Evolutionary conservation across 148 eudicot species (phyloP).

Genomic region (Euryodendron excelsum): DNA sequence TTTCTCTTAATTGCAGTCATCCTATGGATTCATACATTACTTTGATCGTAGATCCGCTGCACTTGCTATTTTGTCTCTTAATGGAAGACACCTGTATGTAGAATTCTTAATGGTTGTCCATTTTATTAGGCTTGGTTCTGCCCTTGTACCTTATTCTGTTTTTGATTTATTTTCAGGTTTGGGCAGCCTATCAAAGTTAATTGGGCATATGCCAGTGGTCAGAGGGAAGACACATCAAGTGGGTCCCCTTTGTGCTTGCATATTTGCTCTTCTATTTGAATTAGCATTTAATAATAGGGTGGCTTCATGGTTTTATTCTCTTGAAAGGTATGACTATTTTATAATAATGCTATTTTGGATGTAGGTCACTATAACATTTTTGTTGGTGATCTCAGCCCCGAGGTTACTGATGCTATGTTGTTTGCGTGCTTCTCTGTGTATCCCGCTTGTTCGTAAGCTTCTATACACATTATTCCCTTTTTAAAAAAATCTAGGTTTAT

Average conservation of each 20-base stretch:
- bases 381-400: slow-evolving; percentile 98
- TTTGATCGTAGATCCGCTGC: slow-evolving; percentile 89
- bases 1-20: slow-evolving; percentile 65
- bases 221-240: slow-evolving; percentile 97
- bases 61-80: slow-evolving; percentile 78
- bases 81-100: slow-evolving; percentile 95
- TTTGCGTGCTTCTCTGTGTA: slow-evolving; percentile 89
- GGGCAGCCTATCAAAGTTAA: slow-evolving; percentile 99
- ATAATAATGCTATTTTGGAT: neutral
- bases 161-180: slow-evolving; percentile 51
- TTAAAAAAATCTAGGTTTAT: neutral
- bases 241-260: slow-evolving; percentile 29
- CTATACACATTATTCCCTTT: slow-evolving; percentile 10
- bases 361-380: slow-evolving; percentile 88
- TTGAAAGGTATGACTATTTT: slow-evolving; percentile 3
- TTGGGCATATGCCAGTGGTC: slow-evolving; percentile 96
- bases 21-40: slow-evolving; percentile 95
- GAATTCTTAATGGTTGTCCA: slow-evolving; percentile 2
- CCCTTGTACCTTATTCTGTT: slow-evolving; percentile 12
- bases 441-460: slow-evolving; percentile 92
- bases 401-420: slow-evolving; percentile 95
- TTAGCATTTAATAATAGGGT: neutral
- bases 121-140: slow-evolving; percentile 5
- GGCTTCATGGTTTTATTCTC: neutral
- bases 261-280: too few species aligned